phyloP scores from a whole-genome alignment of 2,329 filamentous ascomycete species.

The Ophiobolus disseminans region DNA sequence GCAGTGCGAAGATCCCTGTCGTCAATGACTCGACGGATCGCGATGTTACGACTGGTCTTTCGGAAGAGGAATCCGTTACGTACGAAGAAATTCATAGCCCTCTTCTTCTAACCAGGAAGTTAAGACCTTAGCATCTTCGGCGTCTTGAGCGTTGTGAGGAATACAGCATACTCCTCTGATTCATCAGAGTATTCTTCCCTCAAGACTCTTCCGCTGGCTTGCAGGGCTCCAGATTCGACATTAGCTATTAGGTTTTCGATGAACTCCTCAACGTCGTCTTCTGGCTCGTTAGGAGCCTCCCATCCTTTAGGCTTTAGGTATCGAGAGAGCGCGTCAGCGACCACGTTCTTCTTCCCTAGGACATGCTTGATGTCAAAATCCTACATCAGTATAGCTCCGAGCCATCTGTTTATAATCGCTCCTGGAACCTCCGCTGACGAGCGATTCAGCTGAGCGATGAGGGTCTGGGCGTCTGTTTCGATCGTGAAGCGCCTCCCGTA shows the following conservation, averaged over 20 bases:
- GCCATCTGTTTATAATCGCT: not conserved
- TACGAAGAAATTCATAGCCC: not conserved
- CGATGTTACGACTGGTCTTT: not conserved
- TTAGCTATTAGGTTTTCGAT: not conserved
- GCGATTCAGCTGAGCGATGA: not conserved
- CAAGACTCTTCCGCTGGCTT: not conserved
- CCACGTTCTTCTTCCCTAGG: not conserved
- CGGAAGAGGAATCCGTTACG: not conserved
- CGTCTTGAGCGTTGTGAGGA: not conserved
- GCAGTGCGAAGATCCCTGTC: not conserved
- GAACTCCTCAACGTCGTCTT: constrained; percentile 1
- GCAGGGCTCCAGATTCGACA: not conserved
- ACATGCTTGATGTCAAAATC: not conserved
- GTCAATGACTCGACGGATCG: not conserved
- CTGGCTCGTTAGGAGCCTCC: not conserved
- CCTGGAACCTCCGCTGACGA: not conserved
- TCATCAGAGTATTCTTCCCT: not conserved
- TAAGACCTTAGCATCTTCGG: not conserved
- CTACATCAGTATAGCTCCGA: not conserved
- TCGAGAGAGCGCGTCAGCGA: not conserved
- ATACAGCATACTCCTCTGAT: not conserved
- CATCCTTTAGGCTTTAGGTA: not conserved
- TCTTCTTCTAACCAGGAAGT: not conserved
- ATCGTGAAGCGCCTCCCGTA: not conserved
- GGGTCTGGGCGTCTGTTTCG: not conserved